phyloP scores from a whole-genome alignment of 2,329 filamentous ascomycete species.

The Fusarium tjaetaba region DNA sequence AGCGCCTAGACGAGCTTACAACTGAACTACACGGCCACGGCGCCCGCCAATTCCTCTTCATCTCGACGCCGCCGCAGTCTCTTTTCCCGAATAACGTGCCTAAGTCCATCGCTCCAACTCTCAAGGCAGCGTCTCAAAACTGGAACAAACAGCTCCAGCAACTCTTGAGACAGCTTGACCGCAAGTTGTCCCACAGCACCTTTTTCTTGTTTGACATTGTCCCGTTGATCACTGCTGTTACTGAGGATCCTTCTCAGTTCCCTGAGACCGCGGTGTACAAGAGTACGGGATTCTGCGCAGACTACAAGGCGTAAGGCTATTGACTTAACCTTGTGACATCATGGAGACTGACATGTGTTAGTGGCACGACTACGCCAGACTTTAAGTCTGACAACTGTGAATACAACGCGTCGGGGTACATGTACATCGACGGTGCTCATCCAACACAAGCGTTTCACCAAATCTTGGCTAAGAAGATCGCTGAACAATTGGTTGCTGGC shows the following conservation, averaged over 20 bases:
- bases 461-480: slow-evolving; percentile 4
- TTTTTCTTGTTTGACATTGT: slow-evolving; percentile 14
- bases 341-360: background rate
- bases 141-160: background rate
- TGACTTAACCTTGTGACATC: rapidly evolving
- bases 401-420: slow-evolving; percentile 9
- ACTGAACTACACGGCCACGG: background rate
- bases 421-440: slow-evolving; percentile 22
- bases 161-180: background rate
- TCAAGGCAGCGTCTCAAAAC: background rate
- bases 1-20: background rate
- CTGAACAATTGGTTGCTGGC: background rate
- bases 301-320: slow-evolving; percentile 5
- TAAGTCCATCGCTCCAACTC: background rate
- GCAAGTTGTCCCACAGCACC: background rate
- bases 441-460: slow-evolving; percentile 18
- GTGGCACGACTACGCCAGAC: background rate
- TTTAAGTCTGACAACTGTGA: slow-evolving; percentile 6
- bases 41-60: slow-evolving; percentile 6
- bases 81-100: slow-evolving; percentile 10
- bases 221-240: background rate
- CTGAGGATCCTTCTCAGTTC: background rate
- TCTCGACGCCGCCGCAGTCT: slow-evolving; percentile 14
- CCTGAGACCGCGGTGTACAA: background rate
- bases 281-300: background rate